These are phyloP conservation scores for Silene coronaria DNA, from an alignment of 179 eudicot species.

Conservation along the genomic window DNA sequence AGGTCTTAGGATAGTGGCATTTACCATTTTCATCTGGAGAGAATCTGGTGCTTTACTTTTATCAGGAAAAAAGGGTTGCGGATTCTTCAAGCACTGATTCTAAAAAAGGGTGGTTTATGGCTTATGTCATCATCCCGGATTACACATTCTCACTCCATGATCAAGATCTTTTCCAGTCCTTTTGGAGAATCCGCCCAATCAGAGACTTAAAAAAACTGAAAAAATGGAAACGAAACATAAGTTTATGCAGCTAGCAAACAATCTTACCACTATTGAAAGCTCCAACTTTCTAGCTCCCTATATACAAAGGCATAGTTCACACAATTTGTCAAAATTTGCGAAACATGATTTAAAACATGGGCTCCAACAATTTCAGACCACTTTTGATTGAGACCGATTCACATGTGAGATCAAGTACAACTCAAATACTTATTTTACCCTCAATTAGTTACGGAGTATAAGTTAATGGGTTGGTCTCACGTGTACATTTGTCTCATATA, in stretches of 20 bases:
- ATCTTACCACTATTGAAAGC: not conserved
- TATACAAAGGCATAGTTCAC: not conserved
- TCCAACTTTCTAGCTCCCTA: not conserved
- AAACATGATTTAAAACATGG: not conserved
- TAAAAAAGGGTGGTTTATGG: not conserved
- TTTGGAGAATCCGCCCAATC: not conserved
- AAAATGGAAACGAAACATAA: not conserved
- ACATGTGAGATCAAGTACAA: too few relatives aligned
- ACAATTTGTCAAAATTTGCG: not conserved
- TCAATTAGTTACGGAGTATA: too few relatives aligned
- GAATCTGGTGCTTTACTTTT: constrained; percentile 10
- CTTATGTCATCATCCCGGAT: not conserved
- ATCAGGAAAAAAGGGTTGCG: not conserved
- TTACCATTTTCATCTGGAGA: not conserved
- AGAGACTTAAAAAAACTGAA: not conserved
- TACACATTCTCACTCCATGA: not conserved
- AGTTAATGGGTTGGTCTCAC: too few relatives aligned
- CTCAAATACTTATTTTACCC: too few relatives aligned
- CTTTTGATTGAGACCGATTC: too few relatives aligned
- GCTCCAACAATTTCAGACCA: not conserved
- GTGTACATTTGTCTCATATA: too few relatives aligned
- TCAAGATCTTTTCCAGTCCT: constrained; percentile 4
- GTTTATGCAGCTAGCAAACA: not conserved
- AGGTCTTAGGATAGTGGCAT: not conserved
- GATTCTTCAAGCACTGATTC: not conserved